Base-by-base conservation (phyloP, 2,329 filamentous ascomycete genomes). In the Pseudogymnoascus sp. region DNA sequence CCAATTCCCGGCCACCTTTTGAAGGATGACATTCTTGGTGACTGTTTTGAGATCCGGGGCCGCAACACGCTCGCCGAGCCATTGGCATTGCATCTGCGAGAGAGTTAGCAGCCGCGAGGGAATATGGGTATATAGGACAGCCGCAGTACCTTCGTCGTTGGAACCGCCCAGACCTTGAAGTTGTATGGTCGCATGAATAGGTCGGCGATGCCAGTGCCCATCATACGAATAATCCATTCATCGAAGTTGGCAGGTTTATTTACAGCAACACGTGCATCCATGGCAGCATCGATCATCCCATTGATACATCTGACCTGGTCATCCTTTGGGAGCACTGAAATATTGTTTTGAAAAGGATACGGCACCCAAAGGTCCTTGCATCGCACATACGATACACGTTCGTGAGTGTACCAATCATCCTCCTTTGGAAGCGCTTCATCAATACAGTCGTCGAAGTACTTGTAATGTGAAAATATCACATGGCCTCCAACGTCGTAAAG, bases 341-440 rank as follows among this genome's bases (percentile, higher is more conserved):
- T 93, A 84, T 99, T 99, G 87, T 97, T 99, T 83, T 99, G 95
- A 88, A 99, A 97, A 68, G 95, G 95, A 81, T 99, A 99, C 62
- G 95, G 93, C 64, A 99, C 95, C 95, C 95, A 99, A 74, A 91
- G 84, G 70, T 84, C 84, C 87, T 96, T 93, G 89, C 92, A 97
- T 75, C 95, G 93, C 71, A 99, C 93, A 77, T 99, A 99, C 67
- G 95, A 99, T 79, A 99, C 95, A 76, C 95, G 93, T 84, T 99
- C 89, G 82, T 99, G 95, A 69, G 87, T 91, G 81, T 89, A 97
- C 95, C 95, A 99, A 81, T 99, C 95, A 65, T 91, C 89, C 65
- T 92, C 86, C 74, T 91, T 91, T 73, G 95, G 95, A 44, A 99
- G 88, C 62, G 95, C 95, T 84, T 99, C 95, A 77, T 97, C 86